Base-by-base conservation (phyloP, 306 rosid genomes). In the Citrullus colocynthis region DNA sequence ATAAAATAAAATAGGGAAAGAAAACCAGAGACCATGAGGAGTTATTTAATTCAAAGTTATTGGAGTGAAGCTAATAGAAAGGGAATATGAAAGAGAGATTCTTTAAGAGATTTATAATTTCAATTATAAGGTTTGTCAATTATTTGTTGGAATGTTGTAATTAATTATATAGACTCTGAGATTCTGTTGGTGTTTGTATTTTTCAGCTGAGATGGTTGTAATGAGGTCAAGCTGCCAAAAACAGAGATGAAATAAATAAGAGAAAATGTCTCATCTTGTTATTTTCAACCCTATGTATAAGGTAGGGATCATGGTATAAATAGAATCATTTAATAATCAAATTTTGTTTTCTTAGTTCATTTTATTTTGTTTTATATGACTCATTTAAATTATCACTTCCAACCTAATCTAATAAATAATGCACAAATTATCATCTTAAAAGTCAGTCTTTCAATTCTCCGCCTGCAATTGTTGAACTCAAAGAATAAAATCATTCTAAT, bases 91-190 rank as follows among this genome's bases (percentile, higher is more conserved):
- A 32, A 41, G 2, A 67, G 54, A 41, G 73, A 66, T 66, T 65
- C 15, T 65, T 39, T 18, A 16, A 39, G 7, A 18, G 30, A 5
- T 18, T 66, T 10, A 11, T 41, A n/a, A 41, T 18, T 67, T 39
- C 32, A 39, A 67, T 67, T 41, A 67, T 67, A 67, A 67, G 52
- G 9, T 67, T 67, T 51, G 74, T 67, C 74, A 41, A 67, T 67
- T 67, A 17, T n/a, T 41, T 67, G 54, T 67, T 67, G 74, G 74
- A 67, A 41, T 67, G 9, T 67, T 41, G 74, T 21, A 67, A 67
- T 66, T 17, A 66, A 41, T 18, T 18, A 66, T 9, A 66, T 11
- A 66, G 32, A 5, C 52, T 0, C 2, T n/a, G 52, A 66, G 74
- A 66, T 66, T 66, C 72, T 65, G 71, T 16, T 63, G 10, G 6